These are phyloP conservation scores for Pterula multifida DNA, from an alignment of 1,284 basidiomycete species.

Conservation along the genomic window DNA sequence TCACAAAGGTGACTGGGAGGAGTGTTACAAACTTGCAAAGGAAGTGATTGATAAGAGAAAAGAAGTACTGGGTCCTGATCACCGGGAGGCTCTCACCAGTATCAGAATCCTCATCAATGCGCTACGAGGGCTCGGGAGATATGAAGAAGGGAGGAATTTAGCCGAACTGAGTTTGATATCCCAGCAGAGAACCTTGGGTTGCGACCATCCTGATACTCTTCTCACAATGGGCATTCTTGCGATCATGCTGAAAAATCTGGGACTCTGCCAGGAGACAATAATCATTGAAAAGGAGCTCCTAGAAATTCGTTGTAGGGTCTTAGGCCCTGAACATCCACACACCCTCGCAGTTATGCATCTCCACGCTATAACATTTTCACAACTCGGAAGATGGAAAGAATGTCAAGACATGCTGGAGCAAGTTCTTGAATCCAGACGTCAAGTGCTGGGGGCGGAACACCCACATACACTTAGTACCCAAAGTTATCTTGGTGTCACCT, in stretches of 20 bases:
- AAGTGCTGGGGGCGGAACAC: background rate
- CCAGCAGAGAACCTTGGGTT: background rate
- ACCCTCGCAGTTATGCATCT: background rate
- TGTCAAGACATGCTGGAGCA: background rate
- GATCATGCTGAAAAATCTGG: background rate
- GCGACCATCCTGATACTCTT: background rate
- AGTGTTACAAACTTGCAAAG: background rate
- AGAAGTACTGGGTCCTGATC: background rate
- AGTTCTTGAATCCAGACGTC: background rate
- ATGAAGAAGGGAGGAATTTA: background rate
- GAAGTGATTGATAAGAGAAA: background rate
- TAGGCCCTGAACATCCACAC: background rate
- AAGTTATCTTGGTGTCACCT: background rate
- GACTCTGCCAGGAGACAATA: background rate
- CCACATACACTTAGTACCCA: background rate
- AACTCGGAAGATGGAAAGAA: background rate
- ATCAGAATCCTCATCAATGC: background rate
- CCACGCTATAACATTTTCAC: background rate
- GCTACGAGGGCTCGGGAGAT: background rate
- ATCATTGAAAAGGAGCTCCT: background rate
- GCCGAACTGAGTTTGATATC: background rate
- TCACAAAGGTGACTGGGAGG: background rate
- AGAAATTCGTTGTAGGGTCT: background rate
- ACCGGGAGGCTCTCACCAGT: background rate
- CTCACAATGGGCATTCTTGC: background rate